phyloP scores from a whole-genome alignment of 108 stramenopile species.

The Licmophora abbreviata region DNA sequence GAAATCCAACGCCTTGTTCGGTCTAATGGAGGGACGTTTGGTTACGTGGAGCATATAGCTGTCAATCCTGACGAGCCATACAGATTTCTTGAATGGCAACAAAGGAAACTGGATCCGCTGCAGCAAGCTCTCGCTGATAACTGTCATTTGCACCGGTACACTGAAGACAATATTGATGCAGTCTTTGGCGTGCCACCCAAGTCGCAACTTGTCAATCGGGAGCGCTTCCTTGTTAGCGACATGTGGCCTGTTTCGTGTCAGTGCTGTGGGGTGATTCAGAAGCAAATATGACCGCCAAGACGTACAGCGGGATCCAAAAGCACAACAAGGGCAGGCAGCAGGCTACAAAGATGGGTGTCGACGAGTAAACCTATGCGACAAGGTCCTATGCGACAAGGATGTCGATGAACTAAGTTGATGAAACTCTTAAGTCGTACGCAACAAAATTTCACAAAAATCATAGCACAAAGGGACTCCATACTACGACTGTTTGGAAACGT shows the following conservation, averaged over 20 bases:
- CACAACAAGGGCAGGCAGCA: no score
- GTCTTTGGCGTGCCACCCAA: constrained; percentile 9
- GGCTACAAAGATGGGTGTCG: no score
- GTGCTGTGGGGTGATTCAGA: constrained; percentile 37
- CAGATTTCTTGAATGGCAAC: constrained; percentile 35
- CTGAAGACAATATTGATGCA: constrained; percentile 32
- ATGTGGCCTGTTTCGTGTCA: constrained; percentile 63
- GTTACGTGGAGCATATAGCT: constrained; percentile 74
- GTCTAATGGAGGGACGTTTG: constrained; percentile 48
- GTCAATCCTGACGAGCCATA: constrained; percentile 35
- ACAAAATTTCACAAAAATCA: no score
- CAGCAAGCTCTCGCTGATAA: constrained; percentile 71
- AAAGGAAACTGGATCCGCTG: constrained; percentile 47
- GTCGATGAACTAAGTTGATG: no score
- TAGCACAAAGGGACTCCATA: no score
- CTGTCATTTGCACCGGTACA: constrained; percentile 74
- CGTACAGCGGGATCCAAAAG: no score
- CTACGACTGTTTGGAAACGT: constrained; percentile 73
- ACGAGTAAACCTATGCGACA: no score
- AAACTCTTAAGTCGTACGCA: no score
- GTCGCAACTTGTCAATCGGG: constrained; percentile 3
- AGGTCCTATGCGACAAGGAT: no score
- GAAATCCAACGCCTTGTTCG: constrained; percentile 63
- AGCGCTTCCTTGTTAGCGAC: constrained; percentile 39
- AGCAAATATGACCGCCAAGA: no score